phyloP scores from a whole-genome alignment of 2,329 filamentous ascomycete genomes.

The Cryphonectria radicalis region DNA sequence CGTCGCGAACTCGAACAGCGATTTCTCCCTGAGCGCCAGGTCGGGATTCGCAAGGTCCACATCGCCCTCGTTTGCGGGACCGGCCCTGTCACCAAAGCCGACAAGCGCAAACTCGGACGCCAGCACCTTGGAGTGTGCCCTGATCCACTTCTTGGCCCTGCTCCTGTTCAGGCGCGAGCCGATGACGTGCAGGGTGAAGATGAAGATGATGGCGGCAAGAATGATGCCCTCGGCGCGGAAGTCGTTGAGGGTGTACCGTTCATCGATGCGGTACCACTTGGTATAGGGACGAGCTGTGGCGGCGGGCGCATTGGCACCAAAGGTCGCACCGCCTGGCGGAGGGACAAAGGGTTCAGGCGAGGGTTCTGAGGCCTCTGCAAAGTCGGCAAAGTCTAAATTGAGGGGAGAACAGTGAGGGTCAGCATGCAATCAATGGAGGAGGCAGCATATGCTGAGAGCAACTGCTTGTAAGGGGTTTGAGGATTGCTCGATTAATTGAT shows the following conservation, averaged over 20 bases:
- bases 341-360: slow-evolving; percentile 54
- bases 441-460: neutral
- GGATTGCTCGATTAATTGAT: neutral
- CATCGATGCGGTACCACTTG: slow-evolving; percentile 96
- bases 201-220: slow-evolving; percentile 71
- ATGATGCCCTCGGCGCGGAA: slow-evolving; percentile 89
- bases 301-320: slow-evolving; percentile 49
- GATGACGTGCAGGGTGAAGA: slow-evolving; percentile 79
- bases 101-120: slow-evolving; percentile 84
- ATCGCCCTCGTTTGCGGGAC: slow-evolving; percentile 49
- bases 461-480: neutral
- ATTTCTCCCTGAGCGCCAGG: slow-evolving; percentile 77
- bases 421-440: neutral
- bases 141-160: slow-evolving; percentile 81
- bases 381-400: slow-evolving; percentile 86
- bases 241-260: slow-evolving; percentile 81
- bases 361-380: slow-evolving; percentile 77
- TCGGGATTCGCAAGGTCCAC: slow-evolving; percentile 36
- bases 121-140: slow-evolving; percentile 72
- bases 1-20: slow-evolving; percentile 80
- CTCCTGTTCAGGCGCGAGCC: slow-evolving; percentile 79
- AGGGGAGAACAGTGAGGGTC: neutral
- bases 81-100: slow-evolving; percentile 70
- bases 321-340: slow-evolving; percentile 46
- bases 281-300: slow-evolving; percentile 70